Evolutionary conservation across 164 flowering plant genomes (phyloP), one percentile per base, ranked within the genome.

Genomic region (Annona squamosa): DNA sequence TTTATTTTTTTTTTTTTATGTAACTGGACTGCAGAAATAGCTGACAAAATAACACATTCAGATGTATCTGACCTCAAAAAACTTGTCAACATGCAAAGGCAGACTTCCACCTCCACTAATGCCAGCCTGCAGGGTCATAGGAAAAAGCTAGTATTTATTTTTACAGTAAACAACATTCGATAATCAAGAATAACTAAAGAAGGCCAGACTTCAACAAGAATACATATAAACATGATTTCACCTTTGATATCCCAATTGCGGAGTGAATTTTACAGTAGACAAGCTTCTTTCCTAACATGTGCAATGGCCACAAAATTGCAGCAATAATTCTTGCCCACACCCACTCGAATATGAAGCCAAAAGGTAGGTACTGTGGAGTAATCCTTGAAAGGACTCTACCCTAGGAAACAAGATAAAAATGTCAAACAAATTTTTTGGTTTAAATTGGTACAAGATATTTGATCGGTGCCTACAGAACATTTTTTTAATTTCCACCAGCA

Each of bases 21-120:
- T 78, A 59, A 76, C 42, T 45, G 7, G 47, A 42, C 3, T 4
- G 71, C 3, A 9, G 44, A 48, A 44, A 67, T 17, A 43, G 12
- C 57, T 69, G 16, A 69, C 48, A 19, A 9, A 4, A 52, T 69
- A 48, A 48, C 12, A 52, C 45, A 43, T 19, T 18, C 4, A 72
- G 57, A 72, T 10, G 46, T 6, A 48, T 65, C 89, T 75, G 72
- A 94, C 97, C 97, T 94, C 99, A 81, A 85, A 94, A 79, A 94
- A 94, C 67, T 48, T 86, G 81, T 94, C 97, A 70, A 94, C 79
- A 78, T 91, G 87, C 70, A 79, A 71, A 48, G 99, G 91, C 80
- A 94, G 83, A 84, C 93, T 92, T 66, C 97, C 99, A 46, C 99
- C 99, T 65, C 99, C 99, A 82, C 94, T 92, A 76, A 92, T 83